Base-by-base conservation (phyloP, 768 basidiomycete species). In the Favolaschia claudopus region DNA sequence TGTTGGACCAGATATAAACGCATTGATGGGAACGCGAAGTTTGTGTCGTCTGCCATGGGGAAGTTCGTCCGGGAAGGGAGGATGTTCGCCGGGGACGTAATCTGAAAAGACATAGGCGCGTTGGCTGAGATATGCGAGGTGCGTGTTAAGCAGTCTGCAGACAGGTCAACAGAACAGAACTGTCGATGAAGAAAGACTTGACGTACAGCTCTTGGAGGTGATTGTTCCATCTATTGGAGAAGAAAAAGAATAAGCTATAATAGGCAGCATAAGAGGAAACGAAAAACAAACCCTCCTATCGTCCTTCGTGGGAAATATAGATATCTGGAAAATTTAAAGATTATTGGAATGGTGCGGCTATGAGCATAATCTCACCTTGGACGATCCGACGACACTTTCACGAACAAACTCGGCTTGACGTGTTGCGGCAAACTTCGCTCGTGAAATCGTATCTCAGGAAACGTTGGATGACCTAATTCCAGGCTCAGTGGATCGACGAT, bases 201-300 rank as follows among this genome's bases (percentile, higher is more conserved):
- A 45, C 44, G 44, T 12, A 45, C 44, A 27, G 44, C 19, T 45
- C 44, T 19, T 45, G 44, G 44, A 45, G 31, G 27, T 27, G 24
- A 25, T 45, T 45, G 19, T 45, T 45, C 44, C 44, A 45, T 7
- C 44, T 45, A 45, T n/a, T n/a, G n/a, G n/a, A n/a, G n/a, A n/a
- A n/a, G n/a, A n/a, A n/a, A n/a, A n/a, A n/a, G n/a, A n/a, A n/a
- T n/a, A n/a, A n/a, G n/a, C n/a, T n/a, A n/a, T n/a, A n/a, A n/a
- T n/a, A n/a, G n/a, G n/a, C n/a, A n/a, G n/a, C n/a, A n/a, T n/a
- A n/a, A n/a, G n/a, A n/a, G n/a, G n/a, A n/a, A n/a, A n/a, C n/a
- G n/a, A 28, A 46, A 22, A 39, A 34, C 20, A 36, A 36, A 22
- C 5, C 39, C 50, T 40, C 50, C 7, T 38, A 29, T 22, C 29